Evolutionary conservation across 129 eudicot genomes (phyloP).

Genomic region (Pulicaria dysenterica): DNA sequence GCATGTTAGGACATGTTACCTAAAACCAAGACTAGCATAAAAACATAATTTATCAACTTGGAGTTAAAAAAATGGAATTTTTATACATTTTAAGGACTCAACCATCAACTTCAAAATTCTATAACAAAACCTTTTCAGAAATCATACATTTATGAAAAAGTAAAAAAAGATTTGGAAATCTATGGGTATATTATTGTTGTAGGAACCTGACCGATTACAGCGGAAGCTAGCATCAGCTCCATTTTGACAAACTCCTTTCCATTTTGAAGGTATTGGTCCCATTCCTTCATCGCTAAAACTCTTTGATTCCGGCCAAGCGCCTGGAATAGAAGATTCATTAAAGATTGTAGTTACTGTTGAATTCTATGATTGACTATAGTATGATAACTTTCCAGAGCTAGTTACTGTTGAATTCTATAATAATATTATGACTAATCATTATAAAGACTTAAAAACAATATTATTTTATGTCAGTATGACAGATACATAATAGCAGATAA

Average conservation of each 20-base stretch:
- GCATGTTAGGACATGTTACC: slow-evolving; percentile 1
- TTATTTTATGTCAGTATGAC: background rate
- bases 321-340: slow-evolving; percentile 37
- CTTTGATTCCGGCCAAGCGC: slow-evolving; percentile 94
- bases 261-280: slow-evolving; percentile 82
- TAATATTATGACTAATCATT: background rate
- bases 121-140: background rate
- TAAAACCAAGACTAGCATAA: background rate
- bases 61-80: background rate
- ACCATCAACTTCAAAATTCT: background rate
- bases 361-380: background rate
- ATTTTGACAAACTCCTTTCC: slow-evolving; percentile 87
- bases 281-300: slow-evolving; percentile 82
- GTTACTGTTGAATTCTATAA: slow-evolving; percentile 11
- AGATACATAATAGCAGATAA: background rate
- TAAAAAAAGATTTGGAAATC: background rate
- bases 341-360: slow-evolving; percentile 11
- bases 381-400: background rate
- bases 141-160: background rate
- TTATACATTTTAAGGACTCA: background rate
- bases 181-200: slow-evolving; percentile 16
- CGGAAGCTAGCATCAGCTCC: slow-evolving; percentile 57
- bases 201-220: slow-evolving; percentile 77
- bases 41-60: background rate
- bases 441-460: background rate